These are phyloP conservation scores for Laguncularia racemosa DNA, from an alignment of 345 rosid species.

Conservation along the genomic window DNA sequence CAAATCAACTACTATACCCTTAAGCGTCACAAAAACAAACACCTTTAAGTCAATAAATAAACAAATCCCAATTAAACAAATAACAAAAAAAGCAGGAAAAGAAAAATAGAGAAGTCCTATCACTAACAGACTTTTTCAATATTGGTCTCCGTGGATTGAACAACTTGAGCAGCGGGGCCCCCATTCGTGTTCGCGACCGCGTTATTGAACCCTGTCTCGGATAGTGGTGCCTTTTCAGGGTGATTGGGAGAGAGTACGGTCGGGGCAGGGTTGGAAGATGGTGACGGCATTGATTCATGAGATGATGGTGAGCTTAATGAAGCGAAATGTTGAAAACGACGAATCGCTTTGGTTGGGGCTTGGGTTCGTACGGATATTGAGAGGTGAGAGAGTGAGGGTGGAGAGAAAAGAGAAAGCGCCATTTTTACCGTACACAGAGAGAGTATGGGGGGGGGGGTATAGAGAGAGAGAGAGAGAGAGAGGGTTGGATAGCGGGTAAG, in stretches of 20 bases:
- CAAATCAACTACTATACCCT: too few species aligned
- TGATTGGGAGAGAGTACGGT: slow-evolving; percentile 15
- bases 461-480: too few species aligned
- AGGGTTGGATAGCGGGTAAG: too few species aligned
- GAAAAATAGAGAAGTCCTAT: not conserved
- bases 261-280: slow-evolving; percentile 7
- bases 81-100: not conserved
- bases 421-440: too few species aligned
- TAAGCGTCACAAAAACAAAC: too few species aligned
- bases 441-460: too few species aligned
- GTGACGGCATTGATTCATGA: slow-evolving; percentile 1
- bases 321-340: slow-evolving; percentile 15
- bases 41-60: too few species aligned
- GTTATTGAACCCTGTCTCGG: slow-evolving; percentile 30
- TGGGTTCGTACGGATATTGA: slow-evolving; percentile 19
- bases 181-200: slow-evolving; percentile 22
- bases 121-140: slow-evolving; percentile 55
- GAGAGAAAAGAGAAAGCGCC: slow-evolving; percentile 42
- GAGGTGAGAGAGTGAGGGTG: slow-evolving; percentile 34
- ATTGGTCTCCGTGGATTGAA: slow-evolving; percentile 59
- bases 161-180: slow-evolving; percentile 26
- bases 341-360: slow-evolving; percentile 17
- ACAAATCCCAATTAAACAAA: too few species aligned
- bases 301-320: slow-evolving; percentile 38
- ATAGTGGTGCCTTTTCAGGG: slow-evolving; percentile 16